These are phyloP conservation scores for Davidsoniella australis DNA, from an alignment of 2,329 filamentous ascomycete species.

Conservation along the genomic window DNA sequence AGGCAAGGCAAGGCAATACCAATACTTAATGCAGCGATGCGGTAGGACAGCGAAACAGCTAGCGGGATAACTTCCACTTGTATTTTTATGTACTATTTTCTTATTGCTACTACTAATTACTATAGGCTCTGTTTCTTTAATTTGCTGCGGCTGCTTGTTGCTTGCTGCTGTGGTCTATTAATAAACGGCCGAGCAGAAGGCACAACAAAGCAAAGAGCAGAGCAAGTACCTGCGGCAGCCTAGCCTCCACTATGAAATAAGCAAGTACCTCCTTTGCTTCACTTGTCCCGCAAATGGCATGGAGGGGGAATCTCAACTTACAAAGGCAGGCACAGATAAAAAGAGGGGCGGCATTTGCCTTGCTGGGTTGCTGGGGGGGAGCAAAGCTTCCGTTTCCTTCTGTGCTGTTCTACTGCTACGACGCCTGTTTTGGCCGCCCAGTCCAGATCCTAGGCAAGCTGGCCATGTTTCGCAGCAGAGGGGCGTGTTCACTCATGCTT, in stretches of 20 bases:
- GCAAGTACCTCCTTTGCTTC: not conserved
- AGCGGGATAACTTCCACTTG: too few species aligned
- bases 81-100: not conserved
- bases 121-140: not conserved
- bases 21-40: slow-evolving; percentile 1
- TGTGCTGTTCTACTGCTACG: slow-evolving; percentile 2
- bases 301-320: not conserved
- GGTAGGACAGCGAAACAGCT: not conserved
- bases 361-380: not conserved
- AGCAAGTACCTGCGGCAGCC: too few species aligned
- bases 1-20: not conserved
- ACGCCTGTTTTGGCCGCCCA: too few species aligned
- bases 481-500: too few species aligned
- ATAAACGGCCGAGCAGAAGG: not conserved
- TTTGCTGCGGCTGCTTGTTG: too few species aligned
- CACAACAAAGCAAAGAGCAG: not conserved
- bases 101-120: too few species aligned
- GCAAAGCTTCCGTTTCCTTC: slow-evolving; percentile 1
- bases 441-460: too few species aligned
- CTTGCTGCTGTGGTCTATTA: not conserved
- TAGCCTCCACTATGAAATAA: not conserved
- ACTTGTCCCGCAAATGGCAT: not conserved
- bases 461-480: too few species aligned
- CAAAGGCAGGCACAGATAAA: not conserved
- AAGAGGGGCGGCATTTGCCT: not conserved